Conservation (phyloP, 805 yeast genomes). For the Clavispora vitiphila region DNA sequence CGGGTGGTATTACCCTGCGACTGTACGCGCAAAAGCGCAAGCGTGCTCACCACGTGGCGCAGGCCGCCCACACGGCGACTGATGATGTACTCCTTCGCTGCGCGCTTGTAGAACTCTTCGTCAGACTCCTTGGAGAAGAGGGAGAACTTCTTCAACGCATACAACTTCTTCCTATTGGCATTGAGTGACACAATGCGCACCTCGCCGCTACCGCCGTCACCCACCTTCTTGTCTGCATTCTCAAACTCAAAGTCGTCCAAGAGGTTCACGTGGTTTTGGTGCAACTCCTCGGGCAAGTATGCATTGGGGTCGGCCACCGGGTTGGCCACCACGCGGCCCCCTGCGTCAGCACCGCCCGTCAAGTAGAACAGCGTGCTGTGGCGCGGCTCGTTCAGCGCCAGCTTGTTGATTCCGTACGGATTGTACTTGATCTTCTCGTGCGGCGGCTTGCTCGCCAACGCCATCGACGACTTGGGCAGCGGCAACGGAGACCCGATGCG, state of each 20-base stretch:
- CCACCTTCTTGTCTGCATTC: constrained; percentile 44
- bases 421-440: constrained; percentile 52
- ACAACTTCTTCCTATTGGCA: constrained; percentile 40
- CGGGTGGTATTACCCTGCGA: constrained; percentile 49
- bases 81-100: constrained; percentile 58
- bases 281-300: constrained; percentile 49
- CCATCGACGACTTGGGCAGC: constrained; percentile 12
- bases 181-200: constrained; percentile 44
- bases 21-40: constrained; percentile 53
- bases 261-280: constrained; percentile 44
- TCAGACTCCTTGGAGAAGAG: constrained; percentile 59
- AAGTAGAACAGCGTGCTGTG: constrained; percentile 21
- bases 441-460: constrained; percentile 5
- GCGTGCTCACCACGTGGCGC: constrained; percentile 56
- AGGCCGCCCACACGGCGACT: constrained; percentile 51
- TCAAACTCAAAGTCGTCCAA: constrained; percentile 51
- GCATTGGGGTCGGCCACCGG: constrained; percentile 67
- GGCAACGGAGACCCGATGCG: constrained; percentile 22
- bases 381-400: constrained; percentile 17
- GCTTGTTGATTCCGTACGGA: constrained; percentile 55
- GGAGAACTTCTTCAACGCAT: constrained; percentile 63
- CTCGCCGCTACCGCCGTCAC: constrained; percentile 69
- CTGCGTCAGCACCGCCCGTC: constrained; percentile 32
- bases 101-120: constrained; percentile 59
- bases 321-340: constrained; percentile 47